These are phyloP conservation scores for Lyophyllum atratum DNA, from an alignment of 768 basidiomycete genomes.

Conservation along the genomic window DNA sequence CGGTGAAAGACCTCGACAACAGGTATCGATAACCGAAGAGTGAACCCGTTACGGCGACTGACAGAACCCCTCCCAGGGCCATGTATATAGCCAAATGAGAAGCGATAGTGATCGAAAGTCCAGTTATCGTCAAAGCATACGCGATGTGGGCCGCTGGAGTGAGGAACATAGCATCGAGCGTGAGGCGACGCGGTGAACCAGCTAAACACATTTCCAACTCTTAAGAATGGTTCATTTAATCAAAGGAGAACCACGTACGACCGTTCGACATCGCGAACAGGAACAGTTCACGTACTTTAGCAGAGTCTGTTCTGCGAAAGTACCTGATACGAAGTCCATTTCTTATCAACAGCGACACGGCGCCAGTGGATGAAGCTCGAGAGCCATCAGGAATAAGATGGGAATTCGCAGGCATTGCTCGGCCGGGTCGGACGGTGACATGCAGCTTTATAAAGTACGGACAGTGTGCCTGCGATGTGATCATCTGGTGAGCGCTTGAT, in stretches of 20 bases:
- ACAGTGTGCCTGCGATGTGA: background rate
- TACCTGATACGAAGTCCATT: conserved; percentile 8
- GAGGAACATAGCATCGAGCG: conserved; percentile 8
- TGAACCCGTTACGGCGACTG: background rate
- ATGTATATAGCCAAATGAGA: background rate
- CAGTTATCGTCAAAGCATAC: conserved; percentile 9
- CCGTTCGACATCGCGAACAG: conserved; percentile 3
- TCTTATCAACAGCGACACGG: background rate
- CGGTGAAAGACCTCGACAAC: conserved; percentile 8
- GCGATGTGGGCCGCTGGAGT: conserved; percentile 11
- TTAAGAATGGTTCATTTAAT: background rate
- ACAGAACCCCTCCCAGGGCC: conserved; percentile 3
- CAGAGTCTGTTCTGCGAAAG: conserved; percentile 10
- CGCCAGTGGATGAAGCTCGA: background rate
- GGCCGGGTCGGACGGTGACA: too few relatives aligned
- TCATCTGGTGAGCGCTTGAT: background rate
- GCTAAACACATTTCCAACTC: conserved; percentile 2
- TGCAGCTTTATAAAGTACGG: too few relatives aligned
- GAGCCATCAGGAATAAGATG: background rate
- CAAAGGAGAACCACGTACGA: conserved; percentile 2
- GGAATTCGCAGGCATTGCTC: background rate
- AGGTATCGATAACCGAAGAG: conserved; percentile 15
- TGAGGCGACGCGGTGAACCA: conserved; percentile 17
- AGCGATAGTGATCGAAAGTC: conserved; percentile 3
- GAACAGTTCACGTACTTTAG: conserved; percentile 7